These are phyloP conservation scores for Dictyostelium capitatum DNA, from an alignment of 78 protist species.

Conservation along the genomic window DNA sequence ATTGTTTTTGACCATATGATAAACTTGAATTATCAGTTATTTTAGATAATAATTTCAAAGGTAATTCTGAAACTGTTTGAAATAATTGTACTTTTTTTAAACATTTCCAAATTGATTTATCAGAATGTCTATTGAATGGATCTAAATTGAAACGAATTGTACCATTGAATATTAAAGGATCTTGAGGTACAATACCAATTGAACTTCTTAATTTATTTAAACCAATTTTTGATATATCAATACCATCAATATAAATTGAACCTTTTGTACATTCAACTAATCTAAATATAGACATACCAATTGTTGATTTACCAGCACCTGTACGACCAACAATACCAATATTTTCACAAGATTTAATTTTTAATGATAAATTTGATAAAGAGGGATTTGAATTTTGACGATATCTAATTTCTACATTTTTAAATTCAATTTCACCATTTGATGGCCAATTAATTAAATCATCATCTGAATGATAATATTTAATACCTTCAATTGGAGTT, in stretches of 20 bases:
- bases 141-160: constrained; percentile 58
- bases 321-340: constrained; percentile 94
- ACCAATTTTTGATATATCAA: constrained; percentile 66
- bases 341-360: constrained; percentile 62
- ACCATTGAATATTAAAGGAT: constrained; percentile 92
- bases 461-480: constrained; percentile 10
- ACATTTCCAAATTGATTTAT: constrained; percentile 72
- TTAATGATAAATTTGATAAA: constrained; percentile 61
- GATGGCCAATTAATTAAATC: constrained; percentile 81
- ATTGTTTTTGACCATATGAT: constrained; percentile 95
- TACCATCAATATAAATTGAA: constrained; percentile 73
- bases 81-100: constrained; percentile 78
- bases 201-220: constrained; percentile 68
- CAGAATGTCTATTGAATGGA: constrained; percentile 49
- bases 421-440: constrained; percentile 70
- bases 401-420: constrained; percentile 83
- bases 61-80: not conserved
- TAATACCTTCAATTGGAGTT: constrained; percentile 43
- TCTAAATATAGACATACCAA: constrained; percentile 84
- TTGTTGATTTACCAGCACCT: constrained; percentile 91
- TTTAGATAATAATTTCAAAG: constrained; percentile 11
- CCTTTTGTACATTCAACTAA: constrained; percentile 76
- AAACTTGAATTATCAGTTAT: constrained; percentile 82
- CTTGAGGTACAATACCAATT: constrained; percentile 95
- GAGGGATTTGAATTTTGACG: constrained; percentile 71